Evolutionary conservation across 1,139 yeast genomes (phyloP), one percentile per base, ranked within the genome.

Genomic region (Zygoascus sp.): DNA sequence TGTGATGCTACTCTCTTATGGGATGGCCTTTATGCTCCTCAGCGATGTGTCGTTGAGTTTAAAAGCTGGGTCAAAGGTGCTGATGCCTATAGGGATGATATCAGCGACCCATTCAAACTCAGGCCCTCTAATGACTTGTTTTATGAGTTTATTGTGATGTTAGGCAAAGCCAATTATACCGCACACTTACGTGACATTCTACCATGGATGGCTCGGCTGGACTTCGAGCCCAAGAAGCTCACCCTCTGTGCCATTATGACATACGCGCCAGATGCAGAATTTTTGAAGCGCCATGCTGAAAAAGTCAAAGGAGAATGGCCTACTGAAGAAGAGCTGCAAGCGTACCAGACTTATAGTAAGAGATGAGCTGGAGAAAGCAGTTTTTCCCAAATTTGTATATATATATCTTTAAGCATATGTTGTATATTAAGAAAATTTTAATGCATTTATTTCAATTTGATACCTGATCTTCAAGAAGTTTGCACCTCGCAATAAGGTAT

Each of bases 1-100:
- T 46, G 53, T 42, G 52, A 54, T 23, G 47, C 55, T 9, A 19
- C 41, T 2, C 39, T 62, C 5, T 28, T 64, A 13, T 80, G 85
- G 84, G 77, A 68, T 3, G 67, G 67, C 1, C 52, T 74, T 28
- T 75, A 65, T 50, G 85, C 89, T 0, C 71, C 83, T 1, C 87
- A 81, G 53, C 69, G 80, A 13, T 81, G 85, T 0, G 72, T 80
- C 5, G 73, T 69, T 37, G 86, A 82, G 58, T 79, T 81, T 62
- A 73, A 76, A 49, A 60, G 44, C 48, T 63, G 66, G 57, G 68
- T 65, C 51, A 42, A 70, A 53, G 58, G 65, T 37, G 53, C 58
- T 49, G 21, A 57, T 34, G 28, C 40, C 11, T 56, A 61, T 43
- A 61, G 61, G 3, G 62, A 64, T 35, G 69, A 62, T 25, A 41